A percentile compares a stretch with the other conserved stretches of the same genome.
Evolutionary conservation across 2,329 filamentous ascomycete genomes (phyloP).

Genomic region (Nemania sp.): DNA sequence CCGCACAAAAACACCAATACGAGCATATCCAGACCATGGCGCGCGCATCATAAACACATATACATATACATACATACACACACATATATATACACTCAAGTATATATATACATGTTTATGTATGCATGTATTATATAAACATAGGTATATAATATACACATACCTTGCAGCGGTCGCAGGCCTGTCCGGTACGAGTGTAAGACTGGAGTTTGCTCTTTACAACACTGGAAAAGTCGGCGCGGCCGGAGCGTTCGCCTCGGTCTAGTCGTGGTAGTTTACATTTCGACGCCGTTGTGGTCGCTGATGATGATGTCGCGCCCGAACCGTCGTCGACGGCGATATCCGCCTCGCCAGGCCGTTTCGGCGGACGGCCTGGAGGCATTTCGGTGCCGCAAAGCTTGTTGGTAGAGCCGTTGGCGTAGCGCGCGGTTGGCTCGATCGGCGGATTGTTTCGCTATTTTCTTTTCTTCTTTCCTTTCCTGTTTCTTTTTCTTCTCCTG

Average conservation of each 20-base stretch:
- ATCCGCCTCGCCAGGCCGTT: constrained; percentile 58
- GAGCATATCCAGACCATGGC: not conserved
- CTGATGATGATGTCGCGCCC: constrained; percentile 33
- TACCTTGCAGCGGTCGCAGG: constrained; percentile 90
- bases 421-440: constrained; percentile 15
- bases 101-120: constrained; percentile 2
- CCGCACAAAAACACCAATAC: constrained; percentile 1
- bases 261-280: constrained; percentile 64
- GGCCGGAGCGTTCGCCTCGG: constrained; percentile 53
- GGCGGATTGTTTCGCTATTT: not conserved
- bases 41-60: not conserved
- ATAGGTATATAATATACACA: constrained; percentile 49
- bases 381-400: constrained; percentile 47
- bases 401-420: constrained; percentile 25
- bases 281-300: constrained; percentile 49
- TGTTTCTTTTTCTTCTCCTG: not conserved
- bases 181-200: constrained; percentile 79
- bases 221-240: constrained; percentile 65
- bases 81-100: not conserved
- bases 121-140: not conserved
- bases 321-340: constrained; percentile 53
- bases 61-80: not conserved
- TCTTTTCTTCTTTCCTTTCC: not conserved
- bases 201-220: constrained; percentile 68
- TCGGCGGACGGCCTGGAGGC: constrained; percentile 58